These are phyloP conservation scores for Syzygium aromaticum DNA, from an alignment of 345 rosid species.

Conservation along the genomic window DNA sequence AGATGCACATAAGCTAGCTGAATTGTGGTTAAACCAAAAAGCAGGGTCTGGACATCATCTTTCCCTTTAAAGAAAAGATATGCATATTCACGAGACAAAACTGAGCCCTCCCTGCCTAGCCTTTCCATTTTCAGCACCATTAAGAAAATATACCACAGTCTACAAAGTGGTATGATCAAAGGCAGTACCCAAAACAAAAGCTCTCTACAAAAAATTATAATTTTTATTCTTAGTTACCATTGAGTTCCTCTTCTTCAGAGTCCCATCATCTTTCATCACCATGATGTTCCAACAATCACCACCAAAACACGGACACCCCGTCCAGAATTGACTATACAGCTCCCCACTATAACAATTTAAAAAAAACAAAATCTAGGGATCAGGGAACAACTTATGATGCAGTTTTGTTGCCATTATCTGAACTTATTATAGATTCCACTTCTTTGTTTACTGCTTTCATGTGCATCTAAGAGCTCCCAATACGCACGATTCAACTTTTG, in stretches of 20 bases:
- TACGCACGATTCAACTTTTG: background rate
- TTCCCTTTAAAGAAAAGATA: background rate
- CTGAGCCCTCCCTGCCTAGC: background rate
- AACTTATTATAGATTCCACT: background rate
- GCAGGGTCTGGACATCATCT: background rate
- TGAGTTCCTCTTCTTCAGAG: background rate
- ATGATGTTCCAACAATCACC: background rate
- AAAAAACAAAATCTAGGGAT: background rate
- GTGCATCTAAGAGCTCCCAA: background rate
- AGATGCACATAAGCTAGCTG: background rate
- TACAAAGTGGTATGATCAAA: background rate
- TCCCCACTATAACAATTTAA: background rate
- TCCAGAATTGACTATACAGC: background rate
- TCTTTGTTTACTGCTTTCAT: background rate
- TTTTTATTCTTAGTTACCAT: background rate
- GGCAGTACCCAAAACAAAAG: background rate
- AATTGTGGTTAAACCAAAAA: background rate
- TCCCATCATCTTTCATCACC: background rate
- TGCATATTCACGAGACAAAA: background rate
- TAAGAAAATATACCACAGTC: background rate
- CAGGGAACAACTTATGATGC: background rate
- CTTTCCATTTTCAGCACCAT: background rate
- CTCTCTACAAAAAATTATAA: background rate
- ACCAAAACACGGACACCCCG: background rate
- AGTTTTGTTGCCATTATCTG: background rate